phyloP scores from a whole-genome alignment of 2,329 filamentous ascomycete species.

The Setomelanomma holmii region DNA sequence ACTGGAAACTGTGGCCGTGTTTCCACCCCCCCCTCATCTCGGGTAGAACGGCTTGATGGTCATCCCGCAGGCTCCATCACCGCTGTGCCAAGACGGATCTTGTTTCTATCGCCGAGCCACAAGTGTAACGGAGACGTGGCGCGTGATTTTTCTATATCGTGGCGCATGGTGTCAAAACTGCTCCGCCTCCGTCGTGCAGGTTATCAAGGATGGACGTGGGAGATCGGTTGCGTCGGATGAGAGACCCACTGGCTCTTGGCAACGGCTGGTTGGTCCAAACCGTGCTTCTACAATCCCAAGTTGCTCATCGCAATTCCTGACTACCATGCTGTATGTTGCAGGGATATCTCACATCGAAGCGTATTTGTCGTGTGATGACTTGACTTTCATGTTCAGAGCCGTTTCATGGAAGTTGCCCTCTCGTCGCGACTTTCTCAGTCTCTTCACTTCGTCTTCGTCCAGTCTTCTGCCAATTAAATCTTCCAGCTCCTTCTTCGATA shows the following conservation, averaged over 20 bases:
- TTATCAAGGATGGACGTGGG: slow-evolving; percentile 2
- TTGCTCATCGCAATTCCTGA: neutral
- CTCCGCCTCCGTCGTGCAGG: neutral
- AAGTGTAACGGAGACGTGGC: slow-evolving; percentile 12
- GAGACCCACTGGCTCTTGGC: slow-evolving; percentile 12
- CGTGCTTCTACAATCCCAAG: neutral
- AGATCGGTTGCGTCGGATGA: slow-evolving; percentile 14
- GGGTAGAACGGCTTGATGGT: slow-evolving; percentile 3
- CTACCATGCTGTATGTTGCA: neutral
- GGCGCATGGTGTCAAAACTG: slow-evolving; percentile 14
- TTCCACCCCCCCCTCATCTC: neutral
- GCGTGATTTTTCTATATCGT: slow-evolving; percentile 12
- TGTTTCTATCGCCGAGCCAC: slow-evolving; percentile 12
- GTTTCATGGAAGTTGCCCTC: slow-evolving; percentile 92
- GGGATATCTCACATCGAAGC: slow-evolving; percentile 30
- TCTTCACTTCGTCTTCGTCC: slow-evolving; percentile 85
- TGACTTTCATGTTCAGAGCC: slow-evolving; percentile 85
- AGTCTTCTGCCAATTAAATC: slow-evolving; percentile 76
- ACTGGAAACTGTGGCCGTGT: neutral
- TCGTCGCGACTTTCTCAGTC: slow-evolving; percentile 79
- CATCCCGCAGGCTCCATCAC: neutral
- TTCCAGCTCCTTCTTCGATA: slow-evolving; percentile 85
- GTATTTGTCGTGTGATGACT: slow-evolving; percentile 71
- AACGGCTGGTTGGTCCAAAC: slow-evolving; percentile 6
- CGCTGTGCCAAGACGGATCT: slow-evolving; percentile 11